A percentile compares a stretch with the other conserved stretches of the same genome.
These are phyloP conservation scores for Tricholoma sp. DNA, from an alignment of 768 basidiomycete genomes.

Conservation along the genomic window DNA sequence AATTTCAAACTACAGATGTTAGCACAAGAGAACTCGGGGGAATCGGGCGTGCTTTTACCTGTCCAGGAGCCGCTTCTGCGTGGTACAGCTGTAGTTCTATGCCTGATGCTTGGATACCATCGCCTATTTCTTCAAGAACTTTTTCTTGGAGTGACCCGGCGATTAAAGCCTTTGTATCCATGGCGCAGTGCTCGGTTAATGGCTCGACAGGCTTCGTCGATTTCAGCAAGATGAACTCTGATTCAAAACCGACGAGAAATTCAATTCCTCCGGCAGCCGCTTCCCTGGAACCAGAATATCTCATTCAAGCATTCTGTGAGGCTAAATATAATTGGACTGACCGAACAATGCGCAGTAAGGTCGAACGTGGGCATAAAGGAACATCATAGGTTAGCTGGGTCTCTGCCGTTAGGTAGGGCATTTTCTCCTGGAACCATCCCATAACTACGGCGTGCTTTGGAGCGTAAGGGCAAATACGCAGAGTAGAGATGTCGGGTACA, in stretches of 20 bases:
- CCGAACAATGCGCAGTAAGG: slow-evolving; percentile 41
- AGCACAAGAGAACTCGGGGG: neutral
- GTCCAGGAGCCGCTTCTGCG: slow-evolving; percentile 67
- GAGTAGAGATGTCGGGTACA: slow-evolving; percentile 48
- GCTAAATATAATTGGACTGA: slow-evolving; percentile 23
- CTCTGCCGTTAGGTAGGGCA: slow-evolving; percentile 26
- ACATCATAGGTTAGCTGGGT: slow-evolving; percentile 34
- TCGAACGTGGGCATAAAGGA: slow-evolving; percentile 53
- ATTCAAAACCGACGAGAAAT: slow-evolving; percentile 66
- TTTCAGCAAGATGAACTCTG: slow-evolving; percentile 63
- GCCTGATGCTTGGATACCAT: slow-evolving; percentile 38
- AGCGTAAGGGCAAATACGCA: slow-evolving; percentile 51
- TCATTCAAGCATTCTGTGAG: neutral
- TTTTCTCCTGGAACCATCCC: slow-evolving; percentile 67
- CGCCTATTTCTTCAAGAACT: slow-evolving; percentile 55
- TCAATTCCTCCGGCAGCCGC: slow-evolving; percentile 27
- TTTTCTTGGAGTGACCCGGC: slow-evolving; percentile 40
- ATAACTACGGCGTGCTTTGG: slow-evolving; percentile 57
- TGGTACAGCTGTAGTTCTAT: slow-evolving; percentile 69
- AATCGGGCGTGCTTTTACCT: slow-evolving; percentile 30
- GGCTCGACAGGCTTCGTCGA: slow-evolving; percentile 40
- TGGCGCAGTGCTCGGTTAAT: slow-evolving; percentile 46
- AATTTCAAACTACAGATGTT: slow-evolving; percentile 48
- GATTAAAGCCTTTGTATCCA: slow-evolving; percentile 30
- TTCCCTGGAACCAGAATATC: slow-evolving; percentile 17